These are phyloP conservation scores for Bidens hawaiensis DNA, from an alignment of 140 eudicot species.

Conservation along the genomic window DNA sequence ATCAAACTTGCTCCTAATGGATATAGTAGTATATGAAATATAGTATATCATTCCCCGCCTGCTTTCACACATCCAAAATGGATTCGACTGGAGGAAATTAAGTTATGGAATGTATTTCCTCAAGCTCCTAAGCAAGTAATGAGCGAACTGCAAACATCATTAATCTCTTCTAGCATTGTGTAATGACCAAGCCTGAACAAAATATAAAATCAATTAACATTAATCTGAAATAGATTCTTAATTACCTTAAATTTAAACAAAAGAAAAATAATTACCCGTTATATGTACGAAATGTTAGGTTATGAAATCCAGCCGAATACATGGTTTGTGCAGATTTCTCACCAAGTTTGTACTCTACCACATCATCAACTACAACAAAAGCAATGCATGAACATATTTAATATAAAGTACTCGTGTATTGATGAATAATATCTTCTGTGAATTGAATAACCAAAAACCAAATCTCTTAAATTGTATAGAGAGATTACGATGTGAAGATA, in stretches of 20 bases:
- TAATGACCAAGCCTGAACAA: conserved; percentile 67
- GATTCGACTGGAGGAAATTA: too few relatives aligned
- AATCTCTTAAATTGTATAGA: too few relatives aligned
- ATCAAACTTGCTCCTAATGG: conserved; percentile 10
- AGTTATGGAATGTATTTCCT: conserved; percentile 10
- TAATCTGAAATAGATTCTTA: background rate
- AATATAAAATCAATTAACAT: background rate
- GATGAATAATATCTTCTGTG: too few relatives aligned
- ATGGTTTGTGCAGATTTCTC: conserved; percentile 59
- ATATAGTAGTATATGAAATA: background rate
- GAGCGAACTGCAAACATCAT: conserved; percentile 63
- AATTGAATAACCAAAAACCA: too few relatives aligned
- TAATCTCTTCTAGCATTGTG: conserved; percentile 58
- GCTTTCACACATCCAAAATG: too few relatives aligned
- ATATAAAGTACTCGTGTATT: too few relatives aligned
- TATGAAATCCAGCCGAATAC: conserved; percentile 67
- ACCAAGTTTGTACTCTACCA: conserved; percentile 60
- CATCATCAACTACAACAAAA: conserved; percentile 74
- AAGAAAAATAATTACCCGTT: conserved; percentile 44
- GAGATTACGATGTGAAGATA: too few relatives aligned
- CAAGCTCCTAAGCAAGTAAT: conserved; percentile 39
- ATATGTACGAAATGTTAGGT: conserved; percentile 55
- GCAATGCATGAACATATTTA: conserved; percentile 1
- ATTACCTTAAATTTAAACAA: background rate
- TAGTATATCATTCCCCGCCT: too few relatives aligned